phyloP scores from a whole-genome alignment of 108 stramenopile genomes.

The Cyclotella choctawhatcheeana region DNA sequence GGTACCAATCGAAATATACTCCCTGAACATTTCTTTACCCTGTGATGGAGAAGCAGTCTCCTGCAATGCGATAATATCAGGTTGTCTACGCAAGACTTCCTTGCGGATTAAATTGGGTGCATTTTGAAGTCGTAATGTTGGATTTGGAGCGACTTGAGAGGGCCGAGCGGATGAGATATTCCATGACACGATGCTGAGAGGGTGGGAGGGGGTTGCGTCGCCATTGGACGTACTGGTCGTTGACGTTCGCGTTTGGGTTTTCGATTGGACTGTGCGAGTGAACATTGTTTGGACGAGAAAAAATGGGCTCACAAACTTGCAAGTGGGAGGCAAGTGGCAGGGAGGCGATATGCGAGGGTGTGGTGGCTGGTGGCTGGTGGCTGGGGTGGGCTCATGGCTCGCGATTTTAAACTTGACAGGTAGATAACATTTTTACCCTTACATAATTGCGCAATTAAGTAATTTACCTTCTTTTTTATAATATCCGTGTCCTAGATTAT shows the following conservation, averaged over 20 bases:
- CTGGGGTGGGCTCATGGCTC: too few species aligned
- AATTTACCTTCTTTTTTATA: too few species aligned
- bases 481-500: too few species aligned
- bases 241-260: not conserved
- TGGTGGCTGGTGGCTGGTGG: too few species aligned
- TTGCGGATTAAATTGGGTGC: conserved; percentile 24
- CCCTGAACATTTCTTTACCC: not conserved
- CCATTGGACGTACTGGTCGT: not conserved
- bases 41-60: conserved; percentile 17
- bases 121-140: not conserved
- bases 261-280: not conserved
- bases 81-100: conserved; percentile 1
- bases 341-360: too few species aligned
- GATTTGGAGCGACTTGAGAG: conserved; percentile 22
- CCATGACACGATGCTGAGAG: conserved; percentile 26
- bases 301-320: too few species aligned
- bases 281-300: too few species aligned
- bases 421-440: too few species aligned
- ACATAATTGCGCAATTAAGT: too few species aligned
- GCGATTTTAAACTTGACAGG: too few species aligned
- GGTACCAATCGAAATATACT: conserved; percentile 27
- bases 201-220: not conserved
- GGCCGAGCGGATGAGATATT: conserved; percentile 32
- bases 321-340: too few species aligned
- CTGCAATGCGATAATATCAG: conserved; percentile 28